These are phyloP conservation scores for Gardenia jasminoides DNA, from an alignment of 257 asterid genomes.

Conservation along the genomic window DNA sequence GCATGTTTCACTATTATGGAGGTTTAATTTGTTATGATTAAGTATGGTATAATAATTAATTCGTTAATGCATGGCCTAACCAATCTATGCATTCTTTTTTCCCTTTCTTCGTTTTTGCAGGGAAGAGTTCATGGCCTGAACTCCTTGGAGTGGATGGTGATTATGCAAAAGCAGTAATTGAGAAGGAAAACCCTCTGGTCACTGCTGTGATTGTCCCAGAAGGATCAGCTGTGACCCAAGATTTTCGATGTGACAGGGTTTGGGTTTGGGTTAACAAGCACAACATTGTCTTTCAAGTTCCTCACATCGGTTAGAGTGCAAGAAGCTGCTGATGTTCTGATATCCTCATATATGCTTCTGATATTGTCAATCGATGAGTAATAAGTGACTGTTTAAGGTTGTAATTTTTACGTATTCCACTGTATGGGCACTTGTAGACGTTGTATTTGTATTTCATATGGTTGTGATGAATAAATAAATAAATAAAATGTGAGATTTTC, in stretches of 20 bases:
- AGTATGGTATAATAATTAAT: background rate
- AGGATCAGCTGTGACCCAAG: background rate
- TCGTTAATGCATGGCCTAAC: background rate
- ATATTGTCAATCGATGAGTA: background rate
- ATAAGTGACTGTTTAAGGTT: background rate
- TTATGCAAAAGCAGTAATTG: conserved; percentile 11
- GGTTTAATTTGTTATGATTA: no score
- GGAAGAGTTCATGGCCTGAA: conserved; percentile 43
- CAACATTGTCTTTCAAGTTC: conserved; percentile 12
- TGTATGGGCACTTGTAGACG: no score
- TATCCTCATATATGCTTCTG: background rate
- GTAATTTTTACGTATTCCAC: no score
- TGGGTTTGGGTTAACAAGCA: conserved; percentile 26
- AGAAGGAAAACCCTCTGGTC: conserved; percentile 27
- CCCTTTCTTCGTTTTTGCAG: background rate
- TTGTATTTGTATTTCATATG: no score
- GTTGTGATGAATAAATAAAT: no score
- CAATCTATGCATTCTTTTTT: background rate
- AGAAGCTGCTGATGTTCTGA: background rate
- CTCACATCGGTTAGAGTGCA: conserved; percentile 16
- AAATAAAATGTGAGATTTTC: no score
- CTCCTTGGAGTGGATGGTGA: conserved; percentile 26
- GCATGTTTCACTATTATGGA: no score
- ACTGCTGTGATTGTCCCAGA: conserved; percentile 23
- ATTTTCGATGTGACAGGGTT: conserved; percentile 28